phyloP scores from a whole-genome alignment of 2,329 filamentous ascomycete genomes.

The Xylariomycetidae sp. region DNA sequence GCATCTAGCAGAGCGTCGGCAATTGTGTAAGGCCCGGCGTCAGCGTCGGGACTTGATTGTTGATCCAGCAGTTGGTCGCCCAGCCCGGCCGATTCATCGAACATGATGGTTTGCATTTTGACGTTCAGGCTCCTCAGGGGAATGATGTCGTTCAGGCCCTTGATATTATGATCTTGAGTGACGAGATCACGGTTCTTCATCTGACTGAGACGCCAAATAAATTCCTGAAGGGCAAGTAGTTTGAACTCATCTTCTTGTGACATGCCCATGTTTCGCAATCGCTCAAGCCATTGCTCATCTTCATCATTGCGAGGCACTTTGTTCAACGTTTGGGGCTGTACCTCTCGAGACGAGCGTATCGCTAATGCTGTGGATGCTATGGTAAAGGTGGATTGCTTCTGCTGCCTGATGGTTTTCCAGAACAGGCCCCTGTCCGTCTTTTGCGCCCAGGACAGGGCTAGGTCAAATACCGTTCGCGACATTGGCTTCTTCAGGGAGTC shows the following conservation, averaged over 20 bases:
- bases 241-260: conserved; percentile 81
- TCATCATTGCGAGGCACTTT: conserved; percentile 75
- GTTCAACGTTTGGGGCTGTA: conserved; percentile 51
- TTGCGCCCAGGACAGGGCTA: conserved; percentile 77
- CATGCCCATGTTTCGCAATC: conserved; percentile 79
- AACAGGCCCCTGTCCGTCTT: conserved; percentile 78
- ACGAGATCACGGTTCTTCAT: conserved; percentile 54
- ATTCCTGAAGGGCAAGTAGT: conserved; percentile 77
- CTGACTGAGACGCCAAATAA: conserved; percentile 79
- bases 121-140: conserved; percentile 69
- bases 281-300: conserved; percentile 87
- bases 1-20: conserved; percentile 88
- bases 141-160: conserved; percentile 63
- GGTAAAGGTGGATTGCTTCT: conserved; percentile 59
- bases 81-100: conserved; percentile 66
- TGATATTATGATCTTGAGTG: conserved; percentile 34
- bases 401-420: conserved; percentile 71
- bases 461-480: conserved; percentile 73
- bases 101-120: conserved; percentile 83
- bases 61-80: conserved; percentile 31
- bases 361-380: conserved; percentile 52
- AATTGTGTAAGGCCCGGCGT: conserved; percentile 63
- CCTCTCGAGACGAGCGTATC: conserved; percentile 50
- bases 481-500: conserved; percentile 80
- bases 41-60: conserved; percentile 28